Conservation (phyloP, 805 yeast genomes). For the Yamadazyma sp. region DNA sequence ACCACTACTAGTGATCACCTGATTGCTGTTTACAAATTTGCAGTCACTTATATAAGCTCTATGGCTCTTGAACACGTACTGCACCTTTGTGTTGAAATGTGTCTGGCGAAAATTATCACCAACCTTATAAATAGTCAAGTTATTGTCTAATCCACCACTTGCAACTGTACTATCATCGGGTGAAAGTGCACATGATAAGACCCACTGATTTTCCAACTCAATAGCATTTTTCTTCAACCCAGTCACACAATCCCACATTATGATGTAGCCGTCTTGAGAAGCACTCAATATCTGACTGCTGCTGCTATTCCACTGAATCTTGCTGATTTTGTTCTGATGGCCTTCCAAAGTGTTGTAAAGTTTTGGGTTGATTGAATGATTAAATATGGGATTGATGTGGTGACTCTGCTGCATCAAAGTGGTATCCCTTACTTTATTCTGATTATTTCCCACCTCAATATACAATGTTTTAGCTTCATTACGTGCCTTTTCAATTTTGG, state of each 20-base stretch:
- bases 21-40: slow-evolving; percentile 58
- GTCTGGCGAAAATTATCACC: slow-evolving; percentile 5
- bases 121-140: slow-evolving; percentile 64
- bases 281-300: slow-evolving; percentile 64
- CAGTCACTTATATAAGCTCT: slow-evolving; percentile 77
- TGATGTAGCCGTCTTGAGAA: slow-evolving; percentile 82
- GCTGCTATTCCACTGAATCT: slow-evolving; percentile 66
- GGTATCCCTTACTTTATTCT: slow-evolving; percentile 45
- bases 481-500: slow-evolving; percentile 32
- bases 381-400: slow-evolving; percentile 32
- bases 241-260: slow-evolving; percentile 78
- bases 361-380: slow-evolving; percentile 25
- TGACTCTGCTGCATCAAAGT: slow-evolving; percentile 41
- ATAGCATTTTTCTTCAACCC: slow-evolving; percentile 72
- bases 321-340: slow-evolving; percentile 72
- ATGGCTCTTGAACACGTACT: slow-evolving; percentile 72
- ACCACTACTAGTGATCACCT: slow-evolving; percentile 71
- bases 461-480: slow-evolving; percentile 49
- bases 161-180: slow-evolving; percentile 69
- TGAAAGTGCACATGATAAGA: slow-evolving; percentile 69
- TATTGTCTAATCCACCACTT: slow-evolving; percentile 80
- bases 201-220: slow-evolving; percentile 75
- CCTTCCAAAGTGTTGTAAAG: slow-evolving; percentile 48
- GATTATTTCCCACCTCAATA: slow-evolving; percentile 47
- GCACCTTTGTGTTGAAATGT: slow-evolving; percentile 25